phyloP scores from a whole-genome alignment of 768 basidiomycete genomes.

The Lactarius quietus region DNA sequence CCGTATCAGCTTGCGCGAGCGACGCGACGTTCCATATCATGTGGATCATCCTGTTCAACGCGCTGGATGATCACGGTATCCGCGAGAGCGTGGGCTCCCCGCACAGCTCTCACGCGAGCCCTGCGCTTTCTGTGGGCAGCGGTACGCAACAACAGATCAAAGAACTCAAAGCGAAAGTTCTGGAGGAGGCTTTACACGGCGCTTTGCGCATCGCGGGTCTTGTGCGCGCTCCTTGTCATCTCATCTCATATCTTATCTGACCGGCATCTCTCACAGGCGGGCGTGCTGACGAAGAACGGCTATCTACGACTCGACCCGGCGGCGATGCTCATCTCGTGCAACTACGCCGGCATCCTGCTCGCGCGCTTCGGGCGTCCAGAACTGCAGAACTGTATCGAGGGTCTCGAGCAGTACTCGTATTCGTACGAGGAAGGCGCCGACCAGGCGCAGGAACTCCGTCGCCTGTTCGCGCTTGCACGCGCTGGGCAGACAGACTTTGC shows the following conservation, averaged over 20 bases:
- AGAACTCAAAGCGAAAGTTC: conserved; percentile 60
- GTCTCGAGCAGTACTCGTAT: conserved; percentile 83
- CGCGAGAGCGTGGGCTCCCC: conserved; percentile 59
- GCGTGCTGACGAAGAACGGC: conserved; percentile 80
- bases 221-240: conserved; percentile 39
- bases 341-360: conserved; percentile 77
- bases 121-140: conserved; percentile 36
- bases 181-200: conserved; percentile 80
- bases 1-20: conserved; percentile 72
- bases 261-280: conserved; percentile 44
- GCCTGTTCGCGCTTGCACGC: conserved; percentile 43
- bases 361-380: conserved; percentile 82
- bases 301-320: conserved; percentile 89
- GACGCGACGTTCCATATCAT: conserved; percentile 90
- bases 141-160: conserved; percentile 48
- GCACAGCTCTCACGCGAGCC: conserved; percentile 34
- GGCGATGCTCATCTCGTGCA: conserved; percentile 84
- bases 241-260: background rate
- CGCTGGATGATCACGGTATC: conserved; percentile 81
- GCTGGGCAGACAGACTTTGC: conserved; percentile 38
- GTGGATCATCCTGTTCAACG: conserved; percentile 83
- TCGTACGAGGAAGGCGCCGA: conserved; percentile 86
- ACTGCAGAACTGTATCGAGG: conserved; percentile 77
- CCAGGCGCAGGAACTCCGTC: conserved; percentile 62
- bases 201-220: conserved; percentile 88